Evolutionary conservation across 345 rosid genomes (phyloP), one percentile per base, ranked within the genome.

Genomic region (Sapria himalayana): DNA sequence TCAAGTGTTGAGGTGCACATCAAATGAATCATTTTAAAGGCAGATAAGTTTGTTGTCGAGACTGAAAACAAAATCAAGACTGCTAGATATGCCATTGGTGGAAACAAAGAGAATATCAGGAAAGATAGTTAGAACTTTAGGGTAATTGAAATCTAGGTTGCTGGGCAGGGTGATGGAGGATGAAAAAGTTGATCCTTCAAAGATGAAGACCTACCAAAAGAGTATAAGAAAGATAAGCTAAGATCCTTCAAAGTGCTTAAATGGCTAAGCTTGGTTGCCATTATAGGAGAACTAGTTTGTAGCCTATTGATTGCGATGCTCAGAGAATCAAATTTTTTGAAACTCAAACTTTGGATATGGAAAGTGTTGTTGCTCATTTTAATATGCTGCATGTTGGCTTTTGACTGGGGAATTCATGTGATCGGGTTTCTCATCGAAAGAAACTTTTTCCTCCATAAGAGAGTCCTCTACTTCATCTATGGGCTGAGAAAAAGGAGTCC

Each of bases 311-410:
- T 76, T 29, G 58, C 16, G 7, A 21, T 59, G 0, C 39, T 70
- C 41, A 73, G 56, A 46, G 13, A 51, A 24, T 21, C 31, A 3
- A 35, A 33, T 0, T 5, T 78, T 9, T 69, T 81, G 77, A 35
- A 71, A 15, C 81, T 89, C n/a, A 45, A 50, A 34, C 36, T 89
- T 3, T 82, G 93, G 94, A 82, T 74, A 65, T 89, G 98, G 98
- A 71, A 72, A 51, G 80, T 78, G 2, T 50, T 81, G 51, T 22
- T 78, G 33, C 45, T 78, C 9, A 85, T 89, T 41, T 60, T 89
- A 54, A 78, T 89, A 21, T 81, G 91, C 35, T 94, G 91, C 4
- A 61, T 92, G 25, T 32, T 89, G 32, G 74, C 82, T 11, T 82
- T 94, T 0, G 93, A 93, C 12, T 89, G 94, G 94, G 94, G 82